These are phyloP conservation scores for Prinsepia uniflora DNA, from an alignment of 306 rosid species.

Conservation along the genomic window DNA sequence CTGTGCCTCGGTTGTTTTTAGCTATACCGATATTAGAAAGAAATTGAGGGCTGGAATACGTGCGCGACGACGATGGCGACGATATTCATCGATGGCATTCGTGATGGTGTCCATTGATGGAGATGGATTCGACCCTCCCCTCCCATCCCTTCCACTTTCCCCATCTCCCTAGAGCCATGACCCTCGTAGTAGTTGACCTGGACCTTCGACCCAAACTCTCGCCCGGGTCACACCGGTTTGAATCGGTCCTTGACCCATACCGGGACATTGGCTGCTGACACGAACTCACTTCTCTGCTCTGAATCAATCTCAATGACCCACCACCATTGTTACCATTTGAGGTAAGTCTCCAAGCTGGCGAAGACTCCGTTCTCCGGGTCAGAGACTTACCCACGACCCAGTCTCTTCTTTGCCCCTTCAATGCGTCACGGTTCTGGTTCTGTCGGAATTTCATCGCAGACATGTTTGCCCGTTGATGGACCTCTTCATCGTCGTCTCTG, in stretches of 20 bases:
- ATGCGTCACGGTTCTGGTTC: slow-evolving; percentile 30
- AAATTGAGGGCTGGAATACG: no score
- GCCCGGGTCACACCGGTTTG: slow-evolving; percentile 42
- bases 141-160: no score
- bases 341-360: slow-evolving; percentile 35
- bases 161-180: no score
- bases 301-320: slow-evolving; percentile 46
- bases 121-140: no score
- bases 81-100: no score
- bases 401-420: slow-evolving; percentile 28
- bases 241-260: slow-evolving; percentile 31
- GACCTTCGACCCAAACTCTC: slow-evolving; percentile 58
- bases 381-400: slow-evolving; percentile 45
- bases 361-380: slow-evolving; percentile 47
- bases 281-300: slow-evolving; percentile 42
- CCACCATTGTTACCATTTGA: slow-evolving; percentile 21
- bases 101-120: no score
- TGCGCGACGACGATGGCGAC: no score
- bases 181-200: slow-evolving; percentile 54
- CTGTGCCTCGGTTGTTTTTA: background rate
- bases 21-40: no score
- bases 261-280: slow-evolving; percentile 20
- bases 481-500: slow-evolving; percentile 53
- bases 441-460: slow-evolving; percentile 48
- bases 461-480: slow-evolving; percentile 35